These are phyloP conservation scores for Salvia sclarea DNA, from an alignment of 305 asterid species.

Conservation along the genomic window DNA sequence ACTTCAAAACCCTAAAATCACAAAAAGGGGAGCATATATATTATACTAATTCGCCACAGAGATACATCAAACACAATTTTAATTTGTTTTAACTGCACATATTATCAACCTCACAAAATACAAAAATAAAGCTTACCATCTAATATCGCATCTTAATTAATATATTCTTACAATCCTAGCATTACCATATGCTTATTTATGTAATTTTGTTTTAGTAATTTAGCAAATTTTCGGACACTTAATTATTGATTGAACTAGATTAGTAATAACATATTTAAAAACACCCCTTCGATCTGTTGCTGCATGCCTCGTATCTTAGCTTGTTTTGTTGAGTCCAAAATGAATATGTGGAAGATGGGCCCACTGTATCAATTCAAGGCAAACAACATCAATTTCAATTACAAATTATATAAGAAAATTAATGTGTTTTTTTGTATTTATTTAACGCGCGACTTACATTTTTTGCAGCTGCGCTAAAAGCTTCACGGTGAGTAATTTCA, in stretches of 20 bases:
- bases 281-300: constrained; percentile 35
- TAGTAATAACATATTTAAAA: neutral
- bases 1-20: neutral
- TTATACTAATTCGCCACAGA: neutral
- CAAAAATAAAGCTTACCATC: neutral
- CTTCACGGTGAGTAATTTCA: constrained; percentile 78
- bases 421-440: too few species aligned
- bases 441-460: constrained; percentile 32
- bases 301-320: constrained; percentile 45
- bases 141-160: constrained; percentile 1
- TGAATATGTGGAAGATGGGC: constrained; percentile 86
- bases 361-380: constrained; percentile 51
- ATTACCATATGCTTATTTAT: neutral
- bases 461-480: constrained; percentile 79
- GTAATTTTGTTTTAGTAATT: neutral
- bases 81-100: neutral
- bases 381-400: neutral
- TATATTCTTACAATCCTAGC: neutral
- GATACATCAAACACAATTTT: neutral
- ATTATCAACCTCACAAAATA: neutral
- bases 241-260: neutral
- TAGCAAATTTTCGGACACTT: neutral
- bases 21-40: neutral
- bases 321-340: constrained; percentile 62
- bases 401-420: neutral